A percentile compares a stretch with the other conserved stretches of the same genome.
Conservation (phyloP, 192 early-diverging fungal species). For the Entomortierella lignicola region DNA sequence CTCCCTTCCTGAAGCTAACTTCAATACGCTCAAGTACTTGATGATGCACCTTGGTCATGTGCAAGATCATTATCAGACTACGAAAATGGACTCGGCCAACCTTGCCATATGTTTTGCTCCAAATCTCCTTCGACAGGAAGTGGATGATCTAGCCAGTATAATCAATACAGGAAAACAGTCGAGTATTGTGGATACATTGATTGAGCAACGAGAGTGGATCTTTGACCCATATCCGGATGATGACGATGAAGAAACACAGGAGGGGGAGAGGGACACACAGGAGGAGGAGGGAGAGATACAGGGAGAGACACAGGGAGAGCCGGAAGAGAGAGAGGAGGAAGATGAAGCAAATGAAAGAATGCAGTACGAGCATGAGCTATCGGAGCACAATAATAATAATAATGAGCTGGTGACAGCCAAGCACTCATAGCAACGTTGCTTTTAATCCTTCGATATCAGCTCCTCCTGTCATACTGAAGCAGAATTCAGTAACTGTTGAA, state of each 20-base stretch:
- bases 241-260: slow-evolving; percentile 38
- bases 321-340: no score
- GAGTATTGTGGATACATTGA: slow-evolving; percentile 75
- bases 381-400: no score
- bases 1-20: slow-evolving; percentile 68
- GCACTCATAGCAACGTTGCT: no score
- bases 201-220: slow-evolving; percentile 74
- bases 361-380: background rate
- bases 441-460: no score
- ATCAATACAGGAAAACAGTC: slow-evolving; percentile 76
- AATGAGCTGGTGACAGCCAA: no score
- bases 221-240: slow-evolving; percentile 62
- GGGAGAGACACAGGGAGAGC: slow-evolving; percentile 5
- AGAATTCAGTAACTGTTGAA: no score
- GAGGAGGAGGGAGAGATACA: slow-evolving; percentile 43
- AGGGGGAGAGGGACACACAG: slow-evolving; percentile 5
- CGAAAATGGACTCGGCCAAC: slow-evolving; percentile 94
- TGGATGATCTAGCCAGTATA: slow-evolving; percentile 69
- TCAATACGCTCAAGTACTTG: slow-evolving; percentile 68
- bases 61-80: slow-evolving; percentile 70
- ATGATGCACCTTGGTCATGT: slow-evolving; percentile 77
- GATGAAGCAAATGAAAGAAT: no score
- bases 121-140: slow-evolving; percentile 72
- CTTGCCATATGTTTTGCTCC: slow-evolving; percentile 91
- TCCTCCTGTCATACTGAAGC: no score